Base-by-base conservation (phyloP, 371 early-diverging fungal species). In the Nematocida sp. region DNA sequence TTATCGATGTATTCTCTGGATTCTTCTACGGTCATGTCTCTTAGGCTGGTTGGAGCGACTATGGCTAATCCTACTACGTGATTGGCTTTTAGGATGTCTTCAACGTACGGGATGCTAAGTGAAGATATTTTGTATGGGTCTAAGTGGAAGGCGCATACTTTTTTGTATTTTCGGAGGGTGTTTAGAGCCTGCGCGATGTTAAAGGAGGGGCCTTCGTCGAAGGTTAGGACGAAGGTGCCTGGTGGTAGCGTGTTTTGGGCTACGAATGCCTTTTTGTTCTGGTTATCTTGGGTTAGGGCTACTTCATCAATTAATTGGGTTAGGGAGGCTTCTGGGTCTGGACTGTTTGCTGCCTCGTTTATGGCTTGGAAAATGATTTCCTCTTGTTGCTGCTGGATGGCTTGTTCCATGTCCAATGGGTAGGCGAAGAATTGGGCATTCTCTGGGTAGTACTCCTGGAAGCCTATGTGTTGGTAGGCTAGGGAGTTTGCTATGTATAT, bases 71-170 rank as follows among this genome's bases (percentile, higher is more conserved):
- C 69, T 11, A 68, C 30, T 30, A 45, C 25, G 30, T 68, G 69
- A 9, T 42, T 38, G 20, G 47, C 25, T 18, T 50, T 68, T n/a
- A 56, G 47, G 16, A 68, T 68, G 26, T 68, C 26, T 9, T 26
- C 25, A 23, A 68, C 32, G 18, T 39, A 18, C n/a, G 55, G 39
- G 16, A 68, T 32, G 18, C n/a, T 42, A 20, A 47, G 33, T 11
- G 30, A 18, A 16, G 56, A 33, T 55, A 68, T 39, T n/a, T 57
- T 68, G 50, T 39, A 57, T 1, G 69, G 69, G 48, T 68, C 69
- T 0, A 68, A 23, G 40, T 68, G 55, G 51, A 68, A 68, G 1
- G 35, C 57, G 3, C 69, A 68, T 7, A 9, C 23, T 25, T 25
- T 60, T 16, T 68, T 68, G 36, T 57, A 60, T 30, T 55, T 42